Percentiles rank a stretch among this genome's conserved stretches.
Evolutionary conservation across 306 rosid species (phyloP).

Genomic region (Lathyrus tuberosus): DNA sequence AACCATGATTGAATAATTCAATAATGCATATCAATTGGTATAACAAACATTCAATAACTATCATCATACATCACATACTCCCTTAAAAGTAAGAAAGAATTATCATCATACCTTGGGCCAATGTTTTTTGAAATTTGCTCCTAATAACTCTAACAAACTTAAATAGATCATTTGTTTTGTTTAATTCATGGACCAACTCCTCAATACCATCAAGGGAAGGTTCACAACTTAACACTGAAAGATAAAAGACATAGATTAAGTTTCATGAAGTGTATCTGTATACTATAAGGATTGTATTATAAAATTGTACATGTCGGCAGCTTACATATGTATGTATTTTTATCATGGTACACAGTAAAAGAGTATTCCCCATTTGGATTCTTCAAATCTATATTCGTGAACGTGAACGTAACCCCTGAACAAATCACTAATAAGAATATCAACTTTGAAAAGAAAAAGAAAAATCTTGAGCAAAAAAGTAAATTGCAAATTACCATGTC

Average conservation of each 20-base stretch:
- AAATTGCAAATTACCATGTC: conserved; percentile 63
- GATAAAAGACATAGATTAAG: conserved; percentile 7
- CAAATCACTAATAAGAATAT: conserved; percentile 31
- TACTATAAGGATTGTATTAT: conserved; percentile 31
- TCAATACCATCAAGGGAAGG: conserved; percentile 60
- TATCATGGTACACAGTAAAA: conserved; percentile 68
- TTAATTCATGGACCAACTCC: conserved; percentile 69
- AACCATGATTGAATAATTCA: conserved; percentile 2
- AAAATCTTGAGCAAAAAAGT: conserved; percentile 22
- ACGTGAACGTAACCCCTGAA: conserved; percentile 78
- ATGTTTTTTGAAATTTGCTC: conserved; percentile 72
- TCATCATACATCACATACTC: conserved; percentile 21
- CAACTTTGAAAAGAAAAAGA: conserved; percentile 25
- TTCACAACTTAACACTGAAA: conserved; percentile 75
- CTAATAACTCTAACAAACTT: conserved; percentile 85
- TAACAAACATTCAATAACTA: not conserved
- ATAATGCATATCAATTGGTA: not conserved
- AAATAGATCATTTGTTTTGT: conserved; percentile 79
- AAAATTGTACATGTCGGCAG: conserved; percentile 25
- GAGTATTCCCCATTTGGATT: conserved; percentile 65
- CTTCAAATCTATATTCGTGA: conserved; percentile 60
- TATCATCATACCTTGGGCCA: conserved; percentile 57
- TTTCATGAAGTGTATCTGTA: conserved; percentile 24
- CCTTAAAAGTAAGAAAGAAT: conserved; percentile 28
- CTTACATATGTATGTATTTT: conserved; percentile 74